Evolutionary conservation across 768 basidiomycete genomes (phyloP), one percentile per base, ranked within the genome.

Genomic region (Paxillus ammoniavirescens): DNA sequence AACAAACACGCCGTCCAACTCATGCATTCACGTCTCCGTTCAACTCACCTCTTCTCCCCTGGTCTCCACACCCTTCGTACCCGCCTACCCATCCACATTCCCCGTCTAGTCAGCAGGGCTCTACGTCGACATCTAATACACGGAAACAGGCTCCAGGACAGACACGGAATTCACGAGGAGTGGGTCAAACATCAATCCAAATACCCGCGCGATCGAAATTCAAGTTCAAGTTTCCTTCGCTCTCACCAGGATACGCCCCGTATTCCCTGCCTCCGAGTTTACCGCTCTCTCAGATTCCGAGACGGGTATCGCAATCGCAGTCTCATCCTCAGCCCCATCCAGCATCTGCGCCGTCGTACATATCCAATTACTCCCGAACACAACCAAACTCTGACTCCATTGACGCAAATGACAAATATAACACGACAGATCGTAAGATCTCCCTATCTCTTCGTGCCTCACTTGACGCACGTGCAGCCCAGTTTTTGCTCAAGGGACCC

Each of bases 381-480:
- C 17, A 40, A n/a, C 38, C 38, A 40, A 40, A 40, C 18, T 13
- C 31, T 4, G 13, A 21, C 35, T 42, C 41, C 7, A 18, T 15
- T 17, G 17, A 31, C 3, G n/a, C 30, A n/a, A 31, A 58, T 14
- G 10, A 50, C 45, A 76, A 77, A 53, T 82, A 84, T 64, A 82
- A 82, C 2, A 83, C 84, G 0, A 77, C 81, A 10, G 84, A 86
- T 65, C 77, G 84, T 18, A 77, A 81, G 5, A 84, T 84, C 45
- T 70, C 85, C 4, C 72, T 80, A 55, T 82, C 84, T 59, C 72
- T 84, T 36, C 79, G 78, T 59, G 74, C 75, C 43, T 77, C 74
- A 52, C 75, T 82, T 40, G 69, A 68, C 17, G 83, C 79, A 26
- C 78, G 79, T 44, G 80, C 79, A 30, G 74, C 77, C 15, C 82